phyloP scores from a whole-genome alignment of 2,329 filamentous ascomycete species.

The Chrysoporthe deuterocubensis region DNA sequence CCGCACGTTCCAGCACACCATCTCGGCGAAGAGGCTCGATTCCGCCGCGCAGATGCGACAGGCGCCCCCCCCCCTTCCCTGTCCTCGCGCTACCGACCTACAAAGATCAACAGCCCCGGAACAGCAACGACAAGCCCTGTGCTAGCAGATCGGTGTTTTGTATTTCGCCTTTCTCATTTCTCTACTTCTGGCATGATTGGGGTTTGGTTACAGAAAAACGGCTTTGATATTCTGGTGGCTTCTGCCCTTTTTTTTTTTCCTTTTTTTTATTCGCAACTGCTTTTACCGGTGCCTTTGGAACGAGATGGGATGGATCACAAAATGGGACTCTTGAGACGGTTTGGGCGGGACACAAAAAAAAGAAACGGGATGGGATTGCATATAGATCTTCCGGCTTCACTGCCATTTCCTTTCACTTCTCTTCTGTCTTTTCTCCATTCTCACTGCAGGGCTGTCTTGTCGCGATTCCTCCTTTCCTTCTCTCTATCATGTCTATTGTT shows the following conservation, averaged over 20 bases:
- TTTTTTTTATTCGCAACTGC: constrained; percentile 16
- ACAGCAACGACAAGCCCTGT: constrained; percentile 2
- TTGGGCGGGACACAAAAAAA: constrained; percentile 29
- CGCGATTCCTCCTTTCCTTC: constrained; percentile 10
- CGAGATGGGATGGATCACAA: constrained; percentile 26
- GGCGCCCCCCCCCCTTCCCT: neutral
- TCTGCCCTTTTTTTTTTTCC: constrained; percentile 13
- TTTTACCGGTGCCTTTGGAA: constrained; percentile 23
- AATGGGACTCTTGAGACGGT: constrained; percentile 25
- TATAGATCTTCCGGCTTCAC: constrained; percentile 34
- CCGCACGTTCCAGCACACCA: constrained; percentile 16
- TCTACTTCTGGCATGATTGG: constrained; percentile 26
- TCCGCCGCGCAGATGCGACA: constrained; percentile 16
- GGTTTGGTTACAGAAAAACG: constrained; percentile 30
- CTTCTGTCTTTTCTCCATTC: constrained; percentile 14
- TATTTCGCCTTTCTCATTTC: constrained; percentile 5
- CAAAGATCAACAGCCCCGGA: constrained; percentile 13
- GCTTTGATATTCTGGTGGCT: constrained; percentile 17
- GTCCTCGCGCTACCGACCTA: constrained; percentile 2
- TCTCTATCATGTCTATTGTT: constrained; percentile 28
- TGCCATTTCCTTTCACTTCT: constrained; percentile 16
- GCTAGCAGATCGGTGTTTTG: constrained; percentile 7
- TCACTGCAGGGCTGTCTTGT: constrained; percentile 20
- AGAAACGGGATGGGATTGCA: constrained; percentile 33
- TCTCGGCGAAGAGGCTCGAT: constrained; percentile 9